These are phyloP conservation scores for Mycena vitilis DNA, from an alignment of 768 basidiomycete species.

Conservation along the genomic window DNA sequence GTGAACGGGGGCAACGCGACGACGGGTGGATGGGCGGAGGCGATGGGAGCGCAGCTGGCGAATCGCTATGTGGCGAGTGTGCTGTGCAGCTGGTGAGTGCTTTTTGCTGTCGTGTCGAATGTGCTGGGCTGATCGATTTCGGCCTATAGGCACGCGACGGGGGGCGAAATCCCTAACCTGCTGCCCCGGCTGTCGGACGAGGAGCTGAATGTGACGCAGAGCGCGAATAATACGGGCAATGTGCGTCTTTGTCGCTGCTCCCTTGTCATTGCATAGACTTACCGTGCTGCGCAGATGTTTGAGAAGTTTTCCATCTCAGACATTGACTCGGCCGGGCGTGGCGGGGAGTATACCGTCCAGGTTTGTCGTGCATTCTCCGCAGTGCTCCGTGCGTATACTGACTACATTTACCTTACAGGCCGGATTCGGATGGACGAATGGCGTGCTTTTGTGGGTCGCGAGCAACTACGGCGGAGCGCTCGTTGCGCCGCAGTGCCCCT, in stretches of 20 bases:
- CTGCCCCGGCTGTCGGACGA: conserved; percentile 76
- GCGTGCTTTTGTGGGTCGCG: conserved; percentile 81
- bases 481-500: conserved; percentile 73
- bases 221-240: conserved; percentile 76
- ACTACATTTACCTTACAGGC: conserved; percentile 51
- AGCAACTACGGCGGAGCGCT: conserved; percentile 72
- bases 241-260: conserved; percentile 54
- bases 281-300: conserved; percentile 69
- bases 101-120: neutral
- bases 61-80: conserved; percentile 88
- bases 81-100: conserved; percentile 87
- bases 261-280: too few species aligned
- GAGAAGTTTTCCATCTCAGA: conserved; percentile 88
- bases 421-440: conserved; percentile 93
- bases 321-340: conserved; percentile 81
- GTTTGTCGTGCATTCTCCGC: conserved; percentile 44
- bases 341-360: conserved; percentile 92
- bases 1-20: conserved; percentile 74
- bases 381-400: neutral
- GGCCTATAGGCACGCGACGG: conserved; percentile 78
- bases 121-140: neutral
- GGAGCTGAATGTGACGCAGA: conserved; percentile 77
- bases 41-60: conserved; percentile 77
- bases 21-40: conserved; percentile 73
- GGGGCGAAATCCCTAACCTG: conserved; percentile 81